Base-by-base conservation (phyloP, 257 asterid genomes). In the Solanum peruvianum region DNA sequence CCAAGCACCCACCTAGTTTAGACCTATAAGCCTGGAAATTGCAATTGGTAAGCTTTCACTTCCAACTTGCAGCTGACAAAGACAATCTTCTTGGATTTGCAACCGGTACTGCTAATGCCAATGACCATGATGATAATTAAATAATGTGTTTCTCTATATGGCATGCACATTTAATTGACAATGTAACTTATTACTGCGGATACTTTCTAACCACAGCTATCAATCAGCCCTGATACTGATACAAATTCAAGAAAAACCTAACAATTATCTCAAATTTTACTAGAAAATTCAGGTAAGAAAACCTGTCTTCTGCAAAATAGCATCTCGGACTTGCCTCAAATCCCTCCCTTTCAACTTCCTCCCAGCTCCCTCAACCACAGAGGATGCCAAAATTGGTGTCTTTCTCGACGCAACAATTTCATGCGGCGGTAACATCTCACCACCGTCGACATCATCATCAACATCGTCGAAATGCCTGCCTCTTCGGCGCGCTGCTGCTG, bases 331-430 rank as follows among this genome's bases (percentile, higher is more conserved):
- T 88, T 92, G 97, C 88, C 96, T 90, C 83, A 93, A 92, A 89
- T 95, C 98, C 89, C 97, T 91, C 86, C 98, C 98, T 88, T 93
- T 95, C 89, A 95, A 87, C 20, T 96, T 95, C 94, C 98, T 89
- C 27, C 98, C 98, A 23, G 86, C 90, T 2, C 98, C 98, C 89
- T 95, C 98, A 88, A 95, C 83, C 88, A 95, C 94, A 21, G 98
- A 95, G 85, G 90, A 93, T 10, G 96, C 88, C 81, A 91, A 71
- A 91, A 88, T 35, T 62, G 97, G 95, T 39, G 93, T 86, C n/a
- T 91, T 82, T 85, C 92, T 92, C 13, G 92, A 82, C 20, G 89
- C 95, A 86, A 92, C 92, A 85, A 94, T 45, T 91, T 93, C 94
- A 69, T 94, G 98, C 47, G 98, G 98, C 62, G 98, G 97, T 90